Base-by-base conservation (phyloP, 805 yeast species). In the Teunomyces pallodes region DNA sequence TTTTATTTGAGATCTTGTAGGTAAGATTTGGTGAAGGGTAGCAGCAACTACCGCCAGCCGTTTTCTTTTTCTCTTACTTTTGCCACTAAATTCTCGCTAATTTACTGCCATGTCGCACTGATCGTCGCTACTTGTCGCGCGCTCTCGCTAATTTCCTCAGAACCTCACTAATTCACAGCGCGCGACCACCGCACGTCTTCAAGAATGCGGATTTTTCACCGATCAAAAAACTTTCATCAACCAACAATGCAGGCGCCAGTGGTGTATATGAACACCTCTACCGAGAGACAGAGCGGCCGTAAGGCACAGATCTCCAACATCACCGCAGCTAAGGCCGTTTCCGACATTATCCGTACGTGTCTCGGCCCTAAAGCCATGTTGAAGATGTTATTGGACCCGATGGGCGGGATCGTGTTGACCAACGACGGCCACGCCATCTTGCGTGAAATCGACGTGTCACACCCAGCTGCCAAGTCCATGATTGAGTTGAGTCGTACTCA, bases 391-490 rank as follows among this genome's bases (percentile, higher is more conserved):
- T 76, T 94, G 54, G 99, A 94, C 65, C 99, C 99, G 48, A 86
- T 87, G 84, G 92, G 94, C 29, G 99, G 99, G 29, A 87, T 94
- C 56, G 97, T 92, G 12, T 77, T 94, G 54, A 94, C 99, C 48
- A 94, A 94, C 70, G 99, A 94, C 67, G 99, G 99, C 10, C 99
- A 94, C 70, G 99, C 99, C 13, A 94, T 94, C 57, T 76, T 94
- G 58, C 82, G 99, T 64, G 99, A 94, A 66, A 94, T 94, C 57
- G 98, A 92, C 65, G 96, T 87, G 48, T 90, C 97, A 3, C 99
- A 94, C 66, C 99, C 99, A 9, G 99, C 99, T 4, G 99, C 99
- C 42, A 94, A 94, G 72, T 87, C 96, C 29, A 94, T 94, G 98
- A 87, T 94, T 63, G 99, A 94, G 72, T 80, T 94, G 56, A 84